phyloP scores from a whole-genome alignment of 2,329 filamentous ascomycete genomes.

The Ilyonectria mors-panacis region DNA sequence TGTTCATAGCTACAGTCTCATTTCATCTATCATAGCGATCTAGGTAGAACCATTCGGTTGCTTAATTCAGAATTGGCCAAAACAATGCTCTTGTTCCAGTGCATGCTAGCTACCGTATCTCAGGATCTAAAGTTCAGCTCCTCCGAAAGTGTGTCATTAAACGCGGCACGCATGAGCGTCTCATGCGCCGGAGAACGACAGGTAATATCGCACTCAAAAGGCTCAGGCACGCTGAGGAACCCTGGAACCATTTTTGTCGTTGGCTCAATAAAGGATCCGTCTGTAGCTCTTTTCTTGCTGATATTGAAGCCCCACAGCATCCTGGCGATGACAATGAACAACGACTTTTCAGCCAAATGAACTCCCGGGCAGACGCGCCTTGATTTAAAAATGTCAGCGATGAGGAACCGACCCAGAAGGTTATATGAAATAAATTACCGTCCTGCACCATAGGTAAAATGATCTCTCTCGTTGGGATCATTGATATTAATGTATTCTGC shows the following conservation, averaged over 20 bases:
- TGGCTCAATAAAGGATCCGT: conserved; percentile 23
- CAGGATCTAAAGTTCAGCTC: conserved; percentile 7
- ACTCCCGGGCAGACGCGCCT: conserved; percentile 31
- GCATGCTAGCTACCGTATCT: not conserved
- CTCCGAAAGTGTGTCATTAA: not conserved
- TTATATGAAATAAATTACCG: conserved; percentile 5
- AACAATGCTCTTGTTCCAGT: not conserved
- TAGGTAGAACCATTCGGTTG: too few species aligned
- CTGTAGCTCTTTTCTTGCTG: conserved; percentile 3
- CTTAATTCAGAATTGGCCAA: too few species aligned
- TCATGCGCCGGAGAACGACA: conserved; percentile 20
- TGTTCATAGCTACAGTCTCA: not conserved
- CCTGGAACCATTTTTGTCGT: conserved; percentile 29
- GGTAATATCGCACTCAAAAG: conserved; percentile 26
- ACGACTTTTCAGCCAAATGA: conserved; percentile 31
- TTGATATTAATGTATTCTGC: conserved; percentile 25
- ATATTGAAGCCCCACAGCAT: conserved; percentile 35
- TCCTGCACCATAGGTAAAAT: conserved; percentile 36
- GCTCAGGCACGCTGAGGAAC: conserved; percentile 31
- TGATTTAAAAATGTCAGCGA: not conserved
- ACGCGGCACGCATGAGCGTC: not conserved
- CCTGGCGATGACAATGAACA: conserved; percentile 32
- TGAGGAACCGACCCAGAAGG: not conserved
- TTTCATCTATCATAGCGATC: not conserved
- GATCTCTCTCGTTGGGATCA: conserved; percentile 30